Evolutionary conservation across 2,329 filamentous ascomycete genomes (phyloP).

Genomic region (Fusarium nygamai): DNA sequence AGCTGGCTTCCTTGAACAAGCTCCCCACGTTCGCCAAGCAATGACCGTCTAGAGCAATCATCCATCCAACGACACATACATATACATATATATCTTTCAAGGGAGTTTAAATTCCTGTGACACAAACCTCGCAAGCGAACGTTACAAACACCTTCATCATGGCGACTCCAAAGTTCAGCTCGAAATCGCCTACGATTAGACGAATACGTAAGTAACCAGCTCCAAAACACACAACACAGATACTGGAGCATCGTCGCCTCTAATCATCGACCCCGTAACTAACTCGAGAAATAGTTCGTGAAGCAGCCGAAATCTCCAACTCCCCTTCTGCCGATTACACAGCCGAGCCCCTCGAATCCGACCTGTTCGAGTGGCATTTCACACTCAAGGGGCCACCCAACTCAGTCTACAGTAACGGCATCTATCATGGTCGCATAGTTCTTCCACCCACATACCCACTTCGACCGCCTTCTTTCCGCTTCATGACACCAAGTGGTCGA

Average conservation of each 20-base stretch:
- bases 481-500: constrained; percentile 88
- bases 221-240: not conserved
- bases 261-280: not conserved
- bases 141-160: constrained; percentile 38
- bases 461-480: constrained; percentile 93
- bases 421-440: constrained; percentile 96
- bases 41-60: constrained; percentile 5
- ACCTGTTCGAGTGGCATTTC: constrained; percentile 99
- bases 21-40: constrained; percentile 17
- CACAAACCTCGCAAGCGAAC: not conserved
- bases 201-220: constrained; percentile 74
- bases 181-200: constrained; percentile 84
- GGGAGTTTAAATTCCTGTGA: not conserved
- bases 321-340: constrained; percentile 86
- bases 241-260: not conserved
- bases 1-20: not conserved
- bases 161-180: constrained; percentile 65
- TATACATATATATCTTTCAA: not conserved
- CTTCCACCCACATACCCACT: constrained; percentile 91
- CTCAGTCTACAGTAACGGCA: constrained; percentile 80
- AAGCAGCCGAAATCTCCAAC: constrained; percentile 85
- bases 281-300: constrained; percentile 68
- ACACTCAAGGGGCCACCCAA: constrained; percentile 89
- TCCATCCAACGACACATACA: not conserved
- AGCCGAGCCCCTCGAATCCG: constrained; percentile 84